Conservation (phyloP, 2,329 filamentous ascomycete species). For the Aspergillus glaucus region DNA sequence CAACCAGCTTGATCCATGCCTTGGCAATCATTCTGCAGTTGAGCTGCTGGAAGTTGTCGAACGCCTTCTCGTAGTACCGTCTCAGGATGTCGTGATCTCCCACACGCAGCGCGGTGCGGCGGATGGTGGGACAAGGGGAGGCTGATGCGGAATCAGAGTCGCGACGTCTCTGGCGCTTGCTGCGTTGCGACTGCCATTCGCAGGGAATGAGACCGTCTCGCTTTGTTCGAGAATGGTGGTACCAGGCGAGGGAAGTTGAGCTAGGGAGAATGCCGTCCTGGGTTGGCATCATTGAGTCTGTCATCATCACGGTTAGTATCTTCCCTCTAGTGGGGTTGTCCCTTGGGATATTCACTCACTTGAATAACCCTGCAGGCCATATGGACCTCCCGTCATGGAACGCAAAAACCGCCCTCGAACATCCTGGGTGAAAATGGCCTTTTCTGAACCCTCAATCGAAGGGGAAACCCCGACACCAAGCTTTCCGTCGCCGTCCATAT, state of each 20-base stretch:
- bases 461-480: slow-evolving; percentile 26
- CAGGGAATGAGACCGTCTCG: slow-evolving; percentile 24
- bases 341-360: neutral
- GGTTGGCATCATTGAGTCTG: slow-evolving; percentile 1
- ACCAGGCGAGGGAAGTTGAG: slow-evolving; percentile 15
- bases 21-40: slow-evolving; percentile 38
- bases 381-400: slow-evolving; percentile 15
- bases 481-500: slow-evolving; percentile 29
- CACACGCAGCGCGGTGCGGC: slow-evolving; percentile 22
- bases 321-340: neutral
- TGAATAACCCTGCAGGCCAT: slow-evolving; percentile 8
- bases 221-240: slow-evolving; percentile 12
- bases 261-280: slow-evolving; percentile 3
- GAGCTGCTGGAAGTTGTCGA: slow-evolving; percentile 36
- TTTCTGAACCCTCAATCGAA: slow-evolving; percentile 27
- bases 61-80: slow-evolving; percentile 33
- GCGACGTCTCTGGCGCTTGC: slow-evolving; percentile 20
- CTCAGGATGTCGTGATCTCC: slow-evolving; percentile 21
- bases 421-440: slow-evolving; percentile 30
- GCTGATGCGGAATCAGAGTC: slow-evolving; percentile 15
- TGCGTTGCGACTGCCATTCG: slow-evolving; percentile 24
- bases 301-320: neutral
- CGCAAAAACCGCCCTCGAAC: slow-evolving; percentile 29
- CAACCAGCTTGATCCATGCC: slow-evolving; percentile 37
- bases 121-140: slow-evolving; percentile 13